phyloP scores from a whole-genome alignment of 1,284 basidiomycete genomes.

The Ceratobasidium sp. region DNA sequence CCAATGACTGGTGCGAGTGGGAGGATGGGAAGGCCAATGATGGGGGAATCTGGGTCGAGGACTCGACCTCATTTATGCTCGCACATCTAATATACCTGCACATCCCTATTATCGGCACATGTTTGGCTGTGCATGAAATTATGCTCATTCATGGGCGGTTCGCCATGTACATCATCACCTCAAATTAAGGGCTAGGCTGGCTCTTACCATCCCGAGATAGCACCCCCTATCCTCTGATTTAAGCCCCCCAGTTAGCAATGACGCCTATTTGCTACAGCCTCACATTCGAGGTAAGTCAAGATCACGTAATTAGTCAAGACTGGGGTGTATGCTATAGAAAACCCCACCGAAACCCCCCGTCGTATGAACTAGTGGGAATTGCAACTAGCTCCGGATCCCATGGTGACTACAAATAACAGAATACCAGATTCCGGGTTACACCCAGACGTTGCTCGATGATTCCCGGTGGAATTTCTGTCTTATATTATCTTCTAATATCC shows the following conservation, averaged over 20 bases:
- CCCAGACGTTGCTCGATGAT: background rate
- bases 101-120: slow-evolving; percentile 38
- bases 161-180: slow-evolving; percentile 33
- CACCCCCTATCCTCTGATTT: slow-evolving; percentile 36
- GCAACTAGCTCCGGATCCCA: slow-evolving; percentile 24
- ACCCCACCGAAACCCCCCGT: too few relatives aligned
- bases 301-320: background rate
- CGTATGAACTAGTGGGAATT: background rate
- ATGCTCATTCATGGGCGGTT: slow-evolving; percentile 32
- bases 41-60: slow-evolving; percentile 23
- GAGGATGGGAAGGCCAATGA: slow-evolving; percentile 4
- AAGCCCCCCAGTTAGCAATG: background rate
- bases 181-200: slow-evolving; percentile 32
- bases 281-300: background rate
- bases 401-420: slow-evolving; percentile 33
- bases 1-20: background rate
- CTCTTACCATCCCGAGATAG: slow-evolving; percentile 23
- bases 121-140: slow-evolving; percentile 37
- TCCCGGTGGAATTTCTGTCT: background rate
- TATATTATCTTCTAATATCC: background rate
- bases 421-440: slow-evolving; percentile 8
- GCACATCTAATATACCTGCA: slow-evolving; percentile 31
- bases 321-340: slow-evolving; percentile 11
- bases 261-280: slow-evolving; percentile 1
- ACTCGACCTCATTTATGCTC: slow-evolving; percentile 35